Percentiles rank a stretch among this genome's conserved stretches.
phyloP scores from a whole-genome alignment of 1,284 basidiomycete species.

The Malassezia dermatis region DNA sequence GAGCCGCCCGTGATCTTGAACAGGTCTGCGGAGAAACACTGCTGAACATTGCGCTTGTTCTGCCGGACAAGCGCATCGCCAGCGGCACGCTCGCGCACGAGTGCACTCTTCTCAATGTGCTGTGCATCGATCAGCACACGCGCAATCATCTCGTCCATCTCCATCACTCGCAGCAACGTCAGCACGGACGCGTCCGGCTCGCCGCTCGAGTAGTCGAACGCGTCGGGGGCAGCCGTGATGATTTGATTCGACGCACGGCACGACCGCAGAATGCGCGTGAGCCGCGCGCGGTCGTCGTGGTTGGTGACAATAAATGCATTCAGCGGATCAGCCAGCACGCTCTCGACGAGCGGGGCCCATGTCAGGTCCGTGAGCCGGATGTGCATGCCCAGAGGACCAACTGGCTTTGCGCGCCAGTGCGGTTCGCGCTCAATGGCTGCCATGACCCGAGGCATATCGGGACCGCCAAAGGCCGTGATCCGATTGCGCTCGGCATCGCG shows the following conservation, averaged over 20 bases:
- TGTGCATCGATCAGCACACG: constrained; percentile 69
- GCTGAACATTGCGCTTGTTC: constrained; percentile 35
- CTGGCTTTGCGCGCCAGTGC: constrained; percentile 28
- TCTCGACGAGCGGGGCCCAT: constrained; percentile 63
- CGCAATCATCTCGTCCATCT: constrained; percentile 67
- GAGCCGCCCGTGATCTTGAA: constrained; percentile 32
- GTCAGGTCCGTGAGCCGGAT: constrained; percentile 65
- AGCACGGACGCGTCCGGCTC: constrained; percentile 57
- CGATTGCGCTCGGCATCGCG: constrained; percentile 19
- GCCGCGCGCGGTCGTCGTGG: constrained; percentile 56
- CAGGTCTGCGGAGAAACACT: constrained; percentile 39
- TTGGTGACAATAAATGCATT: constrained; percentile 70
- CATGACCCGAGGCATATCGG: constrained; percentile 29
- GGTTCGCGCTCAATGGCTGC: constrained; percentile 54
- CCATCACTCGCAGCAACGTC: constrained; percentile 74
- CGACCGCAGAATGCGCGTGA: constrained; percentile 57
- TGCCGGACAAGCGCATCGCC: constrained; percentile 44
- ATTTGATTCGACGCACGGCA: constrained; percentile 22
- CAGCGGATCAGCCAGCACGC: constrained; percentile 58
- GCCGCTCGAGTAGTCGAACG: constrained; percentile 41
- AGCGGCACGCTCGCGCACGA: constrained; percentile 51
- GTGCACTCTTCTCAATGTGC: constrained; percentile 62
- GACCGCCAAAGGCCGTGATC: constrained; percentile 34
- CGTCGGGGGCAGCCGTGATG: constrained; percentile 51
- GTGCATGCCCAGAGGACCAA: constrained; percentile 69